Conservation (phyloP, 768 basidiomycete genomes). For the Nevesoporus exiguus region DNA sequence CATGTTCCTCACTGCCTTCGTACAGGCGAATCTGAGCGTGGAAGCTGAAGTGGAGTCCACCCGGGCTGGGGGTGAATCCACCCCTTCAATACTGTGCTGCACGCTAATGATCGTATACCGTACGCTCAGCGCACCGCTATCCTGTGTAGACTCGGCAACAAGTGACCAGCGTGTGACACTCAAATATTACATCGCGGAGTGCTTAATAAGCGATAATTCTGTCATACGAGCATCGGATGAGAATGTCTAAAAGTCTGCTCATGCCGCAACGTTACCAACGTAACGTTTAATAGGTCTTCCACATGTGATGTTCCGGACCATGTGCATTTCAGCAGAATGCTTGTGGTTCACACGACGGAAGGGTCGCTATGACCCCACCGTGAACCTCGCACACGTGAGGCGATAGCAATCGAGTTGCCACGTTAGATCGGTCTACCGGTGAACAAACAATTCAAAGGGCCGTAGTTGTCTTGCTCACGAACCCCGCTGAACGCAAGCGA, state of each 20-base stretch:
- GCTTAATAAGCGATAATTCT: not conserved
- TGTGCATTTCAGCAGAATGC: not conserved
- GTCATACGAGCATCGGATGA: not conserved
- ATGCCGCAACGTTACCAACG: constrained; percentile 11
- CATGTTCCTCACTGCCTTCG: not conserved
- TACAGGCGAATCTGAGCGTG: too few species aligned
- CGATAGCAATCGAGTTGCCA: constrained; percentile 12
- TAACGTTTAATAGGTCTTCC: constrained; percentile 1
- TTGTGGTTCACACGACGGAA: constrained; percentile 14
- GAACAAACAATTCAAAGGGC: constrained; percentile 6
- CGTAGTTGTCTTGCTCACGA: constrained; percentile 2
- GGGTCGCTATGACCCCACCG: constrained; percentile 7
- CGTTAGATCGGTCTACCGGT: constrained; percentile 4
- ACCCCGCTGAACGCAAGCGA: constrained; percentile 17
- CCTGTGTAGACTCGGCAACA: not conserved
- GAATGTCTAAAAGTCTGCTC: not conserved
- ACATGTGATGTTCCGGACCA: not conserved
- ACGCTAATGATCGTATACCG: too few species aligned
- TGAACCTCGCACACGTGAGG: constrained; percentile 4
- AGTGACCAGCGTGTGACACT: not conserved
- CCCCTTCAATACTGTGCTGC: too few species aligned
- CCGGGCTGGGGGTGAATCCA: too few species aligned
- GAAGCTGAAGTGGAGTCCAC: too few species aligned
- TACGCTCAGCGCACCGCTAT: not conserved
- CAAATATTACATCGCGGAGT: not conserved